Evolutionary conservation across 345 rosid genomes (phyloP), one percentile per base, ranked within the genome.

Genomic region (Erucastrum elatum): DNA sequence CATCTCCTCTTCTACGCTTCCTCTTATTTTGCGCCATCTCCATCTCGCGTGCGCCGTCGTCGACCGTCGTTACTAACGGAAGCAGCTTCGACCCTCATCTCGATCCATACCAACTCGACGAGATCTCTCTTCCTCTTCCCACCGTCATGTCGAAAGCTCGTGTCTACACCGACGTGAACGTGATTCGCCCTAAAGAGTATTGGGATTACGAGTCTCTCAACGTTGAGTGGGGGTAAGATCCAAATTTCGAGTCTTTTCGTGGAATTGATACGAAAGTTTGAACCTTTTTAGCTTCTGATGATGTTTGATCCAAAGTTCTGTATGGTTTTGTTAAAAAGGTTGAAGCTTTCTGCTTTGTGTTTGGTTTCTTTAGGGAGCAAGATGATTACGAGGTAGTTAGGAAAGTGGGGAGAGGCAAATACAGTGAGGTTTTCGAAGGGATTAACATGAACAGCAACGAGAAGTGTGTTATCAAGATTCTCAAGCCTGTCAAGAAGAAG

Each of bases 401-500:
- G 77, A 91, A 91, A 80, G 91, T 91, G 34, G 97, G 97, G 68
- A 72, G 97, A 76, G 97, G 97, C 53, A 91, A 91, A 69, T 91
- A 91, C 84, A 91, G 97, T 61, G 97, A 90, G 82, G 97, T 91
- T 64, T 91, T 91, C 68, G 94, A 91, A 75, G 97, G 94, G 33
- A 85, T 91, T 16, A 90, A 91, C 84, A 84, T 87, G 72, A 88
- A 85, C 46, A 91, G 56, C 87, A 88, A 84, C 35, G 93, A 91
- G 70, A 84, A 86, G 13, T 90, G 94, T 76, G 81, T 91, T 0
- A 91, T 91, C 84, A 91, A 91, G 88, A 91, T 91, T 80, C 94
- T 91, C 78, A 91, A 91, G 85, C 97, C 97, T 82, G 97, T 91
- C 29, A 90, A 91, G 90, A 91, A 91, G 59, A 91, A 91, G 89